phyloP scores from a whole-genome alignment of 352 stramenopile genomes.

The Phytophthora ramorum region DNA sequence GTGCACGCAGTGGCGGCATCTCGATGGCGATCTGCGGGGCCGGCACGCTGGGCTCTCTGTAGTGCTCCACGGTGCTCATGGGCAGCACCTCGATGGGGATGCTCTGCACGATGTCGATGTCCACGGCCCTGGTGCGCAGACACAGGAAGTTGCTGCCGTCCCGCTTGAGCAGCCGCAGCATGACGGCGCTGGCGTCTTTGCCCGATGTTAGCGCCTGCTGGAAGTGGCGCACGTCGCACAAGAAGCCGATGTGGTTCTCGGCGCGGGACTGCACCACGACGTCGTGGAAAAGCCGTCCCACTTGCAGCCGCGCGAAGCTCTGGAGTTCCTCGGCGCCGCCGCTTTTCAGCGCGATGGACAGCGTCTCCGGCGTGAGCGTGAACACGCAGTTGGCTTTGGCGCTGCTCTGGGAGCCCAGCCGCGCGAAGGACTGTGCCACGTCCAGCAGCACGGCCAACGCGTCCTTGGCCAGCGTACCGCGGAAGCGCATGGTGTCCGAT shows the following conservation, averaged over 20 bases:
- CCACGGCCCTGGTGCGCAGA: constrained; percentile 72
- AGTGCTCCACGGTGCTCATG: constrained; percentile 78
- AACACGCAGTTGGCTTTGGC: constrained; percentile 76
- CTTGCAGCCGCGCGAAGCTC: constrained; percentile 76
- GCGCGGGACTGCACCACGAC: constrained; percentile 76
- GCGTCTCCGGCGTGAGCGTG: constrained; percentile 67
- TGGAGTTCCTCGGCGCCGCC: constrained; percentile 77
- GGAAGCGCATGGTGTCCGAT: constrained; percentile 69
- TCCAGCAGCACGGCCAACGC: constrained; percentile 82
- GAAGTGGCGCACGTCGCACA: constrained; percentile 79
- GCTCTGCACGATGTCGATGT: constrained; percentile 89
- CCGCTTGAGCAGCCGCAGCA: constrained; percentile 85
- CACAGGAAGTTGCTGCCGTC: constrained; percentile 79
- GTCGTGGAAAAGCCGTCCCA: constrained; percentile 74
- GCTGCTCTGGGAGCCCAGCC: constrained; percentile 60
- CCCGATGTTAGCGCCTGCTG: constrained; percentile 78
- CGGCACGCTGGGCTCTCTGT: constrained; percentile 77
- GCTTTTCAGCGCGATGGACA: constrained; percentile 75
- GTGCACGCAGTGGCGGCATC: constrained; percentile 70
- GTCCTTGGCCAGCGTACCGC: constrained; percentile 77
- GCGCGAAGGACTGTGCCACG: constrained; percentile 74
- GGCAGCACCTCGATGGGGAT: constrained; percentile 83
- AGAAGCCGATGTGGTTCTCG: constrained; percentile 84
- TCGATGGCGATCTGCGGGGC: constrained; percentile 83
- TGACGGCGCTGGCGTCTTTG: constrained; percentile 78